These are phyloP conservation scores for Trichoderma koningiopsis DNA, from an alignment of 2,329 filamentous ascomycete species.

Conservation along the genomic window DNA sequence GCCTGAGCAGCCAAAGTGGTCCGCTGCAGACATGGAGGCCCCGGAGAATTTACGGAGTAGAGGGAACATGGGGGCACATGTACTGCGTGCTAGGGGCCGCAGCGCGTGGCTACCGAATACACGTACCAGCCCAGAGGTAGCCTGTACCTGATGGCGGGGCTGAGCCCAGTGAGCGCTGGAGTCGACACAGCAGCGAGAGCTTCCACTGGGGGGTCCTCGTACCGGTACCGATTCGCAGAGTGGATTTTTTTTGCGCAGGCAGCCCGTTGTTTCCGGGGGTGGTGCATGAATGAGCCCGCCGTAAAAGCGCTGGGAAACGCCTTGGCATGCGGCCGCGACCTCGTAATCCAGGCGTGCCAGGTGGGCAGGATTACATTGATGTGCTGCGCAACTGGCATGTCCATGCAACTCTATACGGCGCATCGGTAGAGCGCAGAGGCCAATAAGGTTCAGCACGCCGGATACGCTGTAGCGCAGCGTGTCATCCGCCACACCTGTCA, in stretches of 20 bases:
- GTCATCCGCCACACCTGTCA: constrained; percentile 5
- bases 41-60: constrained; percentile 16
- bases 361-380: neutral
- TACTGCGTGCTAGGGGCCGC: neutral
- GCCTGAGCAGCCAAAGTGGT: neutral
- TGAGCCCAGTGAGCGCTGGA: neutral
- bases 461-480: neutral
- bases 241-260: constrained; percentile 1
- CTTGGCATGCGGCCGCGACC: neutral
- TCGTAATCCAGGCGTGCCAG: neutral
- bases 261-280: constrained; percentile 5
- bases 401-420: too few species aligned
- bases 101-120: neutral
- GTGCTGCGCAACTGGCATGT: neutral
- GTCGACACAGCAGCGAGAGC: neutral
- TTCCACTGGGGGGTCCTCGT: neutral
- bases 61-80: neutral
- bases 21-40: constrained; percentile 2
- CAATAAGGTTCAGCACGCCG: neutral
- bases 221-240: neutral
- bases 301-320: neutral
- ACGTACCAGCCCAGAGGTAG: neutral
- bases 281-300: constrained; percentile 8
- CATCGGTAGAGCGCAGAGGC: neutral
- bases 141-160: constrained; percentile 18